These are phyloP conservation scores for Sherardia arvensis DNA, from an alignment of 257 asterid genomes.

Conservation along the genomic window DNA sequence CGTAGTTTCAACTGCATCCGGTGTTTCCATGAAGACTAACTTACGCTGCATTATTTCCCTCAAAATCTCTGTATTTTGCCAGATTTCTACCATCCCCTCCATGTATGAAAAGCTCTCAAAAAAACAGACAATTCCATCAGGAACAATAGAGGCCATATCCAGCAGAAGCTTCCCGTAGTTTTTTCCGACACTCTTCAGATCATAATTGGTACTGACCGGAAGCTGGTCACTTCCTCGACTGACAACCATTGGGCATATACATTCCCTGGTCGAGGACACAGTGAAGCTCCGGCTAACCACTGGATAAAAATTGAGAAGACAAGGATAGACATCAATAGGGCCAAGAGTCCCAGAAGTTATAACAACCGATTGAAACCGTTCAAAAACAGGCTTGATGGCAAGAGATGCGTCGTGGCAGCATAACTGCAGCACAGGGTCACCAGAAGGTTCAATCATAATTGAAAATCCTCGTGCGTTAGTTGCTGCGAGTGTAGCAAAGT, in stretches of 20 bases:
- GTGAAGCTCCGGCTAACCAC: conserved; percentile 88
- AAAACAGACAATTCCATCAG: conserved; percentile 96
- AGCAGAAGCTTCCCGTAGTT: conserved; percentile 90
- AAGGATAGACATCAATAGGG: conserved; percentile 96
- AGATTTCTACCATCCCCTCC: conserved; percentile 95
- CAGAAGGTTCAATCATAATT: conserved; percentile 82
- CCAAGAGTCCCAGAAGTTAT: conserved; percentile 96
- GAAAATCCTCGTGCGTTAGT: conserved; percentile 89
- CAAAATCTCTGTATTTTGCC: conserved; percentile 92
- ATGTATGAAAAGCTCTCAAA: conserved; percentile 95
- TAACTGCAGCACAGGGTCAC: conserved; percentile 96
- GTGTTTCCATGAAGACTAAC: conserved; percentile 96
- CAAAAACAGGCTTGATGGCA: conserved; percentile 96
- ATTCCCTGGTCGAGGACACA: conserved; percentile 93
- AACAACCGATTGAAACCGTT: conserved; percentile 91
- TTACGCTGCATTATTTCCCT: conserved; percentile 98
- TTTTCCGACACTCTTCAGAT: conserved; percentile 85
- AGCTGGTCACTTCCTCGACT: conserved; percentile 98
- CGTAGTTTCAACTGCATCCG: conserved; percentile 97
- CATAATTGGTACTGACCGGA: conserved; percentile 97
- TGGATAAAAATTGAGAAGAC: conserved; percentile 88
- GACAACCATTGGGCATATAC: conserved; percentile 98
- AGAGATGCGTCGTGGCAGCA: conserved; percentile 99
- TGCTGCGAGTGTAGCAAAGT: conserved; percentile 91
- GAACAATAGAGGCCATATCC: conserved; percentile 94